Evolutionary conservation across 2,329 filamentous ascomycete species (phyloP).

Genomic region (Botrytis hyacinthi): DNA sequence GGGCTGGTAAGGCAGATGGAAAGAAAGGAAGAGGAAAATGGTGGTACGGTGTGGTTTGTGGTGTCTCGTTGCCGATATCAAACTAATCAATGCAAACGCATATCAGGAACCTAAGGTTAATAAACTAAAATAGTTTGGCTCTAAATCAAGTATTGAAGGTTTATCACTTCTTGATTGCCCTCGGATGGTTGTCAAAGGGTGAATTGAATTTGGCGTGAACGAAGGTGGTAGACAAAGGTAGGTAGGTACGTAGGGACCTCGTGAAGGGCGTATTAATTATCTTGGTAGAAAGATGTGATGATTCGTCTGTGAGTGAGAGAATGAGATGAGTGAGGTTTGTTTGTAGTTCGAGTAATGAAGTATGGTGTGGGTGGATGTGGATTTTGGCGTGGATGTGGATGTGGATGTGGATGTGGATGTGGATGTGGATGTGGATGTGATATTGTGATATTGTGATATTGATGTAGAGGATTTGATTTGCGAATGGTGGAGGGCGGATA

Average conservation of each 20-base stretch:
- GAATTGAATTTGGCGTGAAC: not conserved
- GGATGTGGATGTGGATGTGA: not conserved
- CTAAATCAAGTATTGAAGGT: not conserved
- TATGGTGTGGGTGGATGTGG: not conserved
- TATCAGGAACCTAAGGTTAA: not conserved
- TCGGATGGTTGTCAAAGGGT: not conserved
- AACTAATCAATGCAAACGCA: conserved; percentile 1
- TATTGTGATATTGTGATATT: too few species aligned
- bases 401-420: not conserved
- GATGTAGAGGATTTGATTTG: not conserved
- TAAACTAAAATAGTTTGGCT: not conserved
- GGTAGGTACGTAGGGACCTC: not conserved
- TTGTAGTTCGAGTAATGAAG: not conserved
- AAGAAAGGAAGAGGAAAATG: not conserved
- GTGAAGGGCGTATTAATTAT: not conserved
- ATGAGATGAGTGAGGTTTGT: not conserved
- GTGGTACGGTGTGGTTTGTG: not conserved
- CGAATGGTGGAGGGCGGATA: conserved; percentile 9
- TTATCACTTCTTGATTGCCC: not conserved
- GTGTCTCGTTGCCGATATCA: not conserved
- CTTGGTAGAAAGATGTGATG: not conserved
- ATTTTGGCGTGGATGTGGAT: too few species aligned
- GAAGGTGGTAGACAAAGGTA: not conserved
- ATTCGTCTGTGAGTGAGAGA: not conserved
- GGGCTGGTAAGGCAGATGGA: not conserved